Percentiles rank a stretch among this genome's conserved stretches.
These are phyloP conservation scores for Scedosporium dehoogii DNA, from an alignment of 2,329 filamentous ascomycete species.

Conservation along the genomic window DNA sequence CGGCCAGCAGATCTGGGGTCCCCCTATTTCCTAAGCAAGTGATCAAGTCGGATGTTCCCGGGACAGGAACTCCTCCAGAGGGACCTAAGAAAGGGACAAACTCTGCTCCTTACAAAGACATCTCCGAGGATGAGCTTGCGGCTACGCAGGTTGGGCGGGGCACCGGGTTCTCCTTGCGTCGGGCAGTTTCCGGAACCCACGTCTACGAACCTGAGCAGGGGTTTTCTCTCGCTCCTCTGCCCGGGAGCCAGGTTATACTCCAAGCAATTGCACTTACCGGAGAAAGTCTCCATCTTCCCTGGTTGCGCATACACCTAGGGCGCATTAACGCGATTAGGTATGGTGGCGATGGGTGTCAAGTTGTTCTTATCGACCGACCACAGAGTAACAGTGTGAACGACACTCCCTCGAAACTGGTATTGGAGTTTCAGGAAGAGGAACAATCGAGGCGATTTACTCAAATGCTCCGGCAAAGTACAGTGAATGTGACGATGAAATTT, in stretches of 20 bases:
- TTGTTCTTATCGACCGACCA: background rate
- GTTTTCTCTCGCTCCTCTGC: background rate
- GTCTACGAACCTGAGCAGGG: background rate
- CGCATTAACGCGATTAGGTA: background rate
- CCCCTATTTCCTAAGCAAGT: background rate
- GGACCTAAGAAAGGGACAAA: background rate
- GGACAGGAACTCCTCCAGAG: background rate
- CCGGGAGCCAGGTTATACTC: background rate
- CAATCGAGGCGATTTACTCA: background rate
- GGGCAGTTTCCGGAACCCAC: background rate
- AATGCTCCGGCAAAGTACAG: background rate
- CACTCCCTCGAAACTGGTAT: background rate
- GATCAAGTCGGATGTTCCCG: background rate
- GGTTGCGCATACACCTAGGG: background rate
- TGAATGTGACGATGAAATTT: background rate
- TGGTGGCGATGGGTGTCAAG: background rate
- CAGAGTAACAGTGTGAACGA: background rate
- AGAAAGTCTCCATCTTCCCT: background rate
- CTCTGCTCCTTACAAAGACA: background rate
- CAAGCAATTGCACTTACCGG: background rate
- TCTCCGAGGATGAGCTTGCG: slow-evolving; percentile 4
- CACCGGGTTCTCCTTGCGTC: background rate
- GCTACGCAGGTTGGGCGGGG: background rate
- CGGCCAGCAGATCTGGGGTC: background rate
- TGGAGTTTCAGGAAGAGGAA: background rate